Evolutionary conservation across 768 basidiomycete genomes (phyloP).

Genomic region (Chalciporus chontae): DNA sequence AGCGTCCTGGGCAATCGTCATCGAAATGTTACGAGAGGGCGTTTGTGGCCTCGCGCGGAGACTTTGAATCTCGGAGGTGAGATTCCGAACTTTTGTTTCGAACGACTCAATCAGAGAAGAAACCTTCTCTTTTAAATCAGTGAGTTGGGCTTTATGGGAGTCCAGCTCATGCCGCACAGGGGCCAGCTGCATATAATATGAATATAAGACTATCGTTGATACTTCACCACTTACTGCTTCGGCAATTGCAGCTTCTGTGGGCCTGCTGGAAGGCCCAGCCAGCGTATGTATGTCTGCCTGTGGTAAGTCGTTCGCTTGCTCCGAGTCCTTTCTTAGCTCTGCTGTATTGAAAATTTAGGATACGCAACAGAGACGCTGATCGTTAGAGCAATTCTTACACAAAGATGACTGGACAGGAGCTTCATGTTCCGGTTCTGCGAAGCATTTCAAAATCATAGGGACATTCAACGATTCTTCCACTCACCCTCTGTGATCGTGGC

Average conservation of each 20-base stretch:
- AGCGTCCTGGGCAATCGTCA: conserved; percentile 9
- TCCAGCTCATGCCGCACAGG: conserved; percentile 52
- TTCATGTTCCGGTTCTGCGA: conserved; percentile 26
- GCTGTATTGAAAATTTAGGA: background rate
- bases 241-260: conserved; percentile 20
- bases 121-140: conserved; percentile 30
- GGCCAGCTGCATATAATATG: conserved; percentile 36
- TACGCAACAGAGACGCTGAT: background rate
- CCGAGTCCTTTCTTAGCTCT: conserved; percentile 8
- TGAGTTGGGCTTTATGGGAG: conserved; percentile 44
- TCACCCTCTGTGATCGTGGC: conserved; percentile 57
- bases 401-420: conserved; percentile 4
- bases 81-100: conserved; percentile 36
- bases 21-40: conserved; percentile 9
- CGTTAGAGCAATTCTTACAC: conserved; percentile 12
- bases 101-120: conserved; percentile 29
- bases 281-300: conserved; percentile 2
- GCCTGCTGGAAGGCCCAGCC: conserved; percentile 5
- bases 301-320: conserved; percentile 2
- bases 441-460: conserved; percentile 10
- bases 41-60: conserved; percentile 22
- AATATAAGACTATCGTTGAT: background rate
- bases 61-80: conserved; percentile 34
- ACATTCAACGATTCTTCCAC: background rate
- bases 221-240: conserved; percentile 26